phyloP scores from a whole-genome alignment of 2,329 filamentous ascomycete genomes.

The Sporothrix dimorphospora region DNA sequence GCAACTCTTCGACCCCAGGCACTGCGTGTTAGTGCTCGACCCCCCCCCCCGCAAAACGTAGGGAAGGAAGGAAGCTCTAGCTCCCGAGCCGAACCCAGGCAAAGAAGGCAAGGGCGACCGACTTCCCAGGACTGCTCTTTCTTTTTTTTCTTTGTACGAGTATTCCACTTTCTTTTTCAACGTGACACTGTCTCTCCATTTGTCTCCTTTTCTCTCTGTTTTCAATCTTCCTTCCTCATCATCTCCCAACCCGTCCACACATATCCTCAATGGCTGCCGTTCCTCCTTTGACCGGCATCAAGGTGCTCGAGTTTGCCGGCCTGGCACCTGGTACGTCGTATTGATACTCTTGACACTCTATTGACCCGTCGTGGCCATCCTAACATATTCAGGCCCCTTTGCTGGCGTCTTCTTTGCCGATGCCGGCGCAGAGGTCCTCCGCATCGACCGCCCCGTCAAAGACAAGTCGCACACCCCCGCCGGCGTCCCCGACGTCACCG shows the following conservation, averaged over 20 bases:
- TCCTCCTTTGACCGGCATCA: constrained; percentile 55
- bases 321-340: constrained; percentile 68
- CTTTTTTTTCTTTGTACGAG: neutral
- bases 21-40: neutral
- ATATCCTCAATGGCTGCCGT: constrained; percentile 43
- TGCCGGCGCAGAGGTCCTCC: constrained; percentile 84
- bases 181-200: neutral
- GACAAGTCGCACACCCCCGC: constrained; percentile 46
- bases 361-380: too few relatives aligned
- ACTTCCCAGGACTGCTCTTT: neutral
- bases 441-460: constrained; percentile 70
- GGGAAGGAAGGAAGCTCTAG: neutral
- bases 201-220: neutral
- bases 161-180: neutral
- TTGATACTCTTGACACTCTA: too few relatives aligned
- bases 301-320: constrained; percentile 63
- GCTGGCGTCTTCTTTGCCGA: constrained; percentile 87
- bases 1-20: neutral
- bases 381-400: constrained; percentile 65
- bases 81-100: constrained; percentile 2
- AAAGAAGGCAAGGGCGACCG: constrained; percentile 1
- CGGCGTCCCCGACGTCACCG: constrained; percentile 50
- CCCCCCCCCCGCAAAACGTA: constrained; percentile 9
- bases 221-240: neutral
- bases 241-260: neutral